phyloP scores from a whole-genome alignment of 371 early-diverging fungal genomes.

The Mucor indicus region DNA sequence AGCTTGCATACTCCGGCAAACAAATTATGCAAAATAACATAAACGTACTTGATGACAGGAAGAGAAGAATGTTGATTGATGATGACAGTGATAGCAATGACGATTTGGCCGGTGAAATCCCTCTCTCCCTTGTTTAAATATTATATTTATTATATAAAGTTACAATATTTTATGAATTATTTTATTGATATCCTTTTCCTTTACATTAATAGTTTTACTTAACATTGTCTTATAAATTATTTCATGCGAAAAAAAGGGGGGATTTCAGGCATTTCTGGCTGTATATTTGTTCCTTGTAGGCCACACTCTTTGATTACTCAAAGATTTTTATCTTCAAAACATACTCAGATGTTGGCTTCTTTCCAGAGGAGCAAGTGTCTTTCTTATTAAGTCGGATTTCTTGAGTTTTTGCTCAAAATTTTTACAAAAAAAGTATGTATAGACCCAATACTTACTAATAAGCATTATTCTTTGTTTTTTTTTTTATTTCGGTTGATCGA shows the following conservation, averaged over 20 bases:
- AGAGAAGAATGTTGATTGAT: too few relatives aligned
- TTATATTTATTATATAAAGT: slow-evolving; percentile 1
- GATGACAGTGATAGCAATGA: not conserved
- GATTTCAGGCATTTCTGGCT: slow-evolving; percentile 6
- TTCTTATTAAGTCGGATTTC: slow-evolving; percentile 7
- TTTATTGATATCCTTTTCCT: slow-evolving; percentile 5
- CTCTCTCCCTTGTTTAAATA: too few relatives aligned
- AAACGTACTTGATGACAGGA: slow-evolving; percentile 2
- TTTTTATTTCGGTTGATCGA: too few relatives aligned
- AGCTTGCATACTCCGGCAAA: slow-evolving; percentile 3
- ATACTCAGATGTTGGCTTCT: slow-evolving; percentile 2
- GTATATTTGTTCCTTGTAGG: slow-evolving; percentile 3
- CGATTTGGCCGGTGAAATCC: too few relatives aligned
- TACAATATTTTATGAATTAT: slow-evolving; percentile 4
- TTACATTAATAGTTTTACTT: slow-evolving; percentile 4
- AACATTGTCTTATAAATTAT: slow-evolving; percentile 4
- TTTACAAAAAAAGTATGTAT: too few relatives aligned
- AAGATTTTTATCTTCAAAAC: not conserved
- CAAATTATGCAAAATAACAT: slow-evolving; percentile 1
- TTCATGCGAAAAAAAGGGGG: slow-evolving; percentile 5
- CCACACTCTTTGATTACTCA: slow-evolving; percentile 1
- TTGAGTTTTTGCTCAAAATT: too few relatives aligned
- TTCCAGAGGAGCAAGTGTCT: slow-evolving; percentile 5
- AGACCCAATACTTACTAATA: too few relatives aligned
- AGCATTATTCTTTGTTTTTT: too few relatives aligned